These are phyloP conservation scores for Spathaspora sp. DNA, from an alignment of 1,139 yeast species.

Conservation along the genomic window DNA sequence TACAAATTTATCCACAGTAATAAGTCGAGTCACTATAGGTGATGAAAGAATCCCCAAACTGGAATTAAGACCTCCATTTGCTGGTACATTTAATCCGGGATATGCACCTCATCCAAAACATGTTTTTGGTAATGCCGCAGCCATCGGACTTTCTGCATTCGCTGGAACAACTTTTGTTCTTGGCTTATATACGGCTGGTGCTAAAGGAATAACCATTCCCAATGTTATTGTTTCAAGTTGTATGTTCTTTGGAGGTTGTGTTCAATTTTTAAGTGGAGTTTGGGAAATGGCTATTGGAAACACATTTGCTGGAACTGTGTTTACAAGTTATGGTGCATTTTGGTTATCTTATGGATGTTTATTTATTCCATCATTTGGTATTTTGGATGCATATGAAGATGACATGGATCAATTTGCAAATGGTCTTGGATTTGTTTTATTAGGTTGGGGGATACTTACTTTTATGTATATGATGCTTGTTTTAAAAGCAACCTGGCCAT, in stretches of 20 bases:
- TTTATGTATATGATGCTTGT: slow-evolving; percentile 39
- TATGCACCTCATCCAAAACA: slow-evolving; percentile 28
- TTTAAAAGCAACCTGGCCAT: slow-evolving; percentile 44
- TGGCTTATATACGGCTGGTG: slow-evolving; percentile 41
- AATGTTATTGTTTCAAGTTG: slow-evolving; percentile 44
- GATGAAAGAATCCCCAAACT: slow-evolving; percentile 15
- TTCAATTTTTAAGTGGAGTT: slow-evolving; percentile 49
- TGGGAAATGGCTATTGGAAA: slow-evolving; percentile 48
- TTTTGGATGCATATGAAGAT: slow-evolving; percentile 53
- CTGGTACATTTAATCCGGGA: slow-evolving; percentile 37
- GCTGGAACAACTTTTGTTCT: slow-evolving; percentile 50
- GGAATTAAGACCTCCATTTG: slow-evolving; percentile 38
- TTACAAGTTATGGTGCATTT: slow-evolving; percentile 43
- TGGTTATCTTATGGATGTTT: slow-evolving; percentile 44
- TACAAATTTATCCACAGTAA: background rate
- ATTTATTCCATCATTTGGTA: slow-evolving; percentile 44
- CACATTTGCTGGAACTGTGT: slow-evolving; percentile 44
- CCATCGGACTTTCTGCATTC: slow-evolving; percentile 59
- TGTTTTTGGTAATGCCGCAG: slow-evolving; percentile 57
- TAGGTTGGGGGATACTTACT: slow-evolving; percentile 49
- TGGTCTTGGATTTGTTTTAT: slow-evolving; percentile 43
- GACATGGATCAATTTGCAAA: slow-evolving; percentile 28
- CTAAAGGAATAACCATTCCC: slow-evolving; percentile 37
- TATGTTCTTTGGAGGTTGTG: slow-evolving; percentile 47
- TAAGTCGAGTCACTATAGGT: slow-evolving; percentile 2